These are phyloP conservation scores for Paramecium bursaria DNA, from an alignment of 73 alveolate species.

Conservation along the genomic window DNA sequence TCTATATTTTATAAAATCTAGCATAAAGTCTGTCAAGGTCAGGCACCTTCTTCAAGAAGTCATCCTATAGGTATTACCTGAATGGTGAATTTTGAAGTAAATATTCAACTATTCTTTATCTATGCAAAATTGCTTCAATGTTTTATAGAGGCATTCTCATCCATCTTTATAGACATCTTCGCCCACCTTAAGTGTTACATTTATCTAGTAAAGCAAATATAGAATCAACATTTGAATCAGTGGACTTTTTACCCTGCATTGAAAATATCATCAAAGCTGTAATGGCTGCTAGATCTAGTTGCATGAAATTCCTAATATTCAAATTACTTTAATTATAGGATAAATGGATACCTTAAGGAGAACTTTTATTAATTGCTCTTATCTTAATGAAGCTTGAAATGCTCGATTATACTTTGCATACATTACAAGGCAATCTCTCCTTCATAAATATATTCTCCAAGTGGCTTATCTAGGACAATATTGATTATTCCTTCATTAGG, in stretches of 20 bases:
- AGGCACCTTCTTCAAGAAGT: constrained; percentile 78
- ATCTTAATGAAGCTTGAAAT: constrained; percentile 64
- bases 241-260: constrained; percentile 65
- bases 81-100: constrained; percentile 72
- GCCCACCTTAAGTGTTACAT: constrained; percentile 82
- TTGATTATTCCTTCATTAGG: constrained; percentile 56
- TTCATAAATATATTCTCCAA: constrained; percentile 72
- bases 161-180: constrained; percentile 82
- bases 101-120: constrained; percentile 83
- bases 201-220: constrained; percentile 75
- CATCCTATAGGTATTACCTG: constrained; percentile 72
- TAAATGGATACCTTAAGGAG: constrained; percentile 69
- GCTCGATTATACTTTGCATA: constrained; percentile 74
- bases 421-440: constrained; percentile 76
- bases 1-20: constrained; percentile 80
- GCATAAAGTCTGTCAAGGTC: constrained; percentile 83
- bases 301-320: constrained; percentile 74
- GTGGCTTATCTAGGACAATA: constrained; percentile 63
- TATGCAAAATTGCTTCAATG: constrained; percentile 71
- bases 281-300: constrained; percentile 86
- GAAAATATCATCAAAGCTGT: constrained; percentile 87
- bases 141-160: constrained; percentile 83
- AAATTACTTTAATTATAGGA: too few species aligned
- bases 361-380: constrained; percentile 71
- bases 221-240: constrained; percentile 68